Percentiles rank a stretch among this genome's conserved stretches.
These are phyloP conservation scores for Apiospora saccharicola DNA, from an alignment of 2,329 filamentous ascomycete genomes.

Conservation along the genomic window DNA sequence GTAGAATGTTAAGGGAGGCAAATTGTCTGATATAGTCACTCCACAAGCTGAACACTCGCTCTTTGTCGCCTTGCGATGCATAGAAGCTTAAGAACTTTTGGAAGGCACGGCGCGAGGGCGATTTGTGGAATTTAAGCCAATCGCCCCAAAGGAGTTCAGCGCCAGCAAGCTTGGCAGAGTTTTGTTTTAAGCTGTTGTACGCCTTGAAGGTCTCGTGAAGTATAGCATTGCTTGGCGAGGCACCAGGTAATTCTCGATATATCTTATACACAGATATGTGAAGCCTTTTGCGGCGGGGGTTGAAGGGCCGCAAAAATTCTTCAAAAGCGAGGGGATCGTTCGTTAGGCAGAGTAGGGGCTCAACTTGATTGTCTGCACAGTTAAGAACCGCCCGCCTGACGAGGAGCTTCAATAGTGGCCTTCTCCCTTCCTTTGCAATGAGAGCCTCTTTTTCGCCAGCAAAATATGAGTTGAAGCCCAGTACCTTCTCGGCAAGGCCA, in stretches of 20 bases:
- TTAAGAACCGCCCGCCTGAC: slow-evolving; percentile 39
- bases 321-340: slow-evolving; percentile 51
- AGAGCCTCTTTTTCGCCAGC: slow-evolving; percentile 22
- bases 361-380: slow-evolving; percentile 38
- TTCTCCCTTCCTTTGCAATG: slow-evolving; percentile 14
- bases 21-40: slow-evolving; percentile 49
- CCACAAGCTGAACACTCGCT: slow-evolving; percentile 54
- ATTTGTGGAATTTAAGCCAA: slow-evolving; percentile 52
- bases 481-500: slow-evolving; percentile 37
- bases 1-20: slow-evolving; percentile 41
- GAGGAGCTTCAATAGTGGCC: slow-evolving; percentile 36
- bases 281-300: slow-evolving; percentile 37
- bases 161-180: slow-evolving; percentile 46
- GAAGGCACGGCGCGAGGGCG: slow-evolving; percentile 53
- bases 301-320: slow-evolving; percentile 48
- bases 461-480: slow-evolving; percentile 33
- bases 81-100: slow-evolving; percentile 59
- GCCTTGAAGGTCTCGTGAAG: slow-evolving; percentile 53
- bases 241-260: slow-evolving; percentile 52
- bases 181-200: slow-evolving; percentile 42
- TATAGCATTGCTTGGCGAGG: slow-evolving; percentile 46
- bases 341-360: slow-evolving; percentile 50
- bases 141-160: slow-evolving; percentile 58
- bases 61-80: slow-evolving; percentile 55
- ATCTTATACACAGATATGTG: slow-evolving; percentile 53